Percentiles rank a stretch among this genome's conserved stretches.
Conservation (phyloP, 352 stramenopile species). For the Salisapilia sapeloensis region DNA sequence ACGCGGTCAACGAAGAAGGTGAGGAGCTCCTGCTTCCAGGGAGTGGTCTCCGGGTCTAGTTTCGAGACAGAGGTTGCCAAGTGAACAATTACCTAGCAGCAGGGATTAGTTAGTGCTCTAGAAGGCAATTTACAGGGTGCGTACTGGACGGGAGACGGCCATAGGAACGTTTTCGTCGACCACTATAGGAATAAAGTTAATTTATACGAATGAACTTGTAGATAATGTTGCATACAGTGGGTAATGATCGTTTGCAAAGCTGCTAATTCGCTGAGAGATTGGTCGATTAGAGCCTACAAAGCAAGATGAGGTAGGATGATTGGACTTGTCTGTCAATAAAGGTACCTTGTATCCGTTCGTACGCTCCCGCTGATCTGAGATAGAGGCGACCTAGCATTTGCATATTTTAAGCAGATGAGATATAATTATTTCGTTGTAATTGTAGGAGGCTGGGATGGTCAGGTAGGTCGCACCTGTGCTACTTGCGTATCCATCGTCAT, state of each 20-base stretch:
- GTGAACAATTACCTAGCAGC: conserved; percentile 42
- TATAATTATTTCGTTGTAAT: too few relatives aligned
- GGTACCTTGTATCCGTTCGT: conserved; percentile 48
- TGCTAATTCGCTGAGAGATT: conserved; percentile 16
- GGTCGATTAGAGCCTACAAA: conserved; percentile 25
- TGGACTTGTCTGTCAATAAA: not conserved
- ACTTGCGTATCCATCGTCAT: too few relatives aligned
- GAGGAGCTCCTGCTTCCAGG: conserved; percentile 69
- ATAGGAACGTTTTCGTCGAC: conserved; percentile 63
- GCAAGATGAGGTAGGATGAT: not conserved
- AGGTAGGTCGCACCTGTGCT: too few relatives aligned
- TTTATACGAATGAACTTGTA: not conserved
- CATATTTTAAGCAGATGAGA: too few relatives aligned
- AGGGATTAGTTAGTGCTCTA: not conserved
- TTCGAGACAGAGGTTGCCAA: conserved; percentile 27
- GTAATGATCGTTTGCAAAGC: conserved; percentile 42
- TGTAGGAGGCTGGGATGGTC: too few relatives aligned
- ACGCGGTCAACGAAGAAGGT: conserved; percentile 52
- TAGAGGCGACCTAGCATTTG: conserved; percentile 46
- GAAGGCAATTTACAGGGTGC: not conserved
- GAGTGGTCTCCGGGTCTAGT: conserved; percentile 41
- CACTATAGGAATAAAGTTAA: conserved; percentile 11
- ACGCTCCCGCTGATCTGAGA: conserved; percentile 68
- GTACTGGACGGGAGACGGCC: conserved; percentile 55
- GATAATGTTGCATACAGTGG: conserved; percentile 18